A percentile compares a stretch with the other conserved stretches of the same genome.
These are phyloP conservation scores for Aspergillus heteromorphus DNA, from an alignment of 495 filamentous ascomycete genomes.

Conservation along the genomic window DNA sequence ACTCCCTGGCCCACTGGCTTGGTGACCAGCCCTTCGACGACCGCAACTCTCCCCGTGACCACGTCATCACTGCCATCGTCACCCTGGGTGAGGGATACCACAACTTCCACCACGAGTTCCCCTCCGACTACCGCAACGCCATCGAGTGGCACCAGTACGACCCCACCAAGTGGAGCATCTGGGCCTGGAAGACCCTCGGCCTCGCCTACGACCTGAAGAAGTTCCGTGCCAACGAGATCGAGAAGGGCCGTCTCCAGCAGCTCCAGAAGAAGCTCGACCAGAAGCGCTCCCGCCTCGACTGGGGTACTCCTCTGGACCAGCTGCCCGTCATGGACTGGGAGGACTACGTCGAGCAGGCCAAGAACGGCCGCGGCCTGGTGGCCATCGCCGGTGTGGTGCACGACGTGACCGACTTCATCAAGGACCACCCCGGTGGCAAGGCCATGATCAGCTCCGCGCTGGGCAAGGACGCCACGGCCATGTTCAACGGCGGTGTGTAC, in stretches of 20 bases:
- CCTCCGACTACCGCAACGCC: constrained; percentile 97
- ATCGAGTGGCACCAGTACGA: constrained; percentile 99
- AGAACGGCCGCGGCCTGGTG: constrained; percentile 81
- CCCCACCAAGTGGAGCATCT: constrained; percentile 98
- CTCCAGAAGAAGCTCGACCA: constrained; percentile 98
- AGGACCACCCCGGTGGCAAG: constrained; percentile 95
- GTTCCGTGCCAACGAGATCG: constrained; percentile 96
- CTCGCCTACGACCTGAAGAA: constrained; percentile 94
- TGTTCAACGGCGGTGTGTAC: constrained; percentile 99
- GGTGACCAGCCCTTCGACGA: constrained; percentile 99
- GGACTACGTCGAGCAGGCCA: constrained; percentile 81
- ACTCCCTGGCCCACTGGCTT: constrained; percentile 97
- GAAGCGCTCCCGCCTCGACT: constrained; percentile 86
- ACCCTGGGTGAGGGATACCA: constrained; percentile 98
- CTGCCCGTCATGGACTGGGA: constrained; percentile 97
- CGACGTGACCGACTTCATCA: constrained; percentile 91
- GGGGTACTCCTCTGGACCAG: constrained; percentile 90
- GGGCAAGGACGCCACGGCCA: constrained; percentile 96
- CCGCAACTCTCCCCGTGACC: constrained; percentile 96
- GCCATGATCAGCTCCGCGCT: constrained; percentile 88
- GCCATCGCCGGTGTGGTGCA: constrained; percentile 93
- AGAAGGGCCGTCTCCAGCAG: constrained; percentile 97
- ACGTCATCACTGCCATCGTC: constrained; percentile 89
- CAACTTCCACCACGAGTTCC: constrained; percentile 99
- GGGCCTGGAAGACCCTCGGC: constrained; percentile 87